These are phyloP conservation scores for Pseudonitzschia pungens DNA, from an alignment of 108 stramenopile genomes.

Conservation along the genomic window DNA sequence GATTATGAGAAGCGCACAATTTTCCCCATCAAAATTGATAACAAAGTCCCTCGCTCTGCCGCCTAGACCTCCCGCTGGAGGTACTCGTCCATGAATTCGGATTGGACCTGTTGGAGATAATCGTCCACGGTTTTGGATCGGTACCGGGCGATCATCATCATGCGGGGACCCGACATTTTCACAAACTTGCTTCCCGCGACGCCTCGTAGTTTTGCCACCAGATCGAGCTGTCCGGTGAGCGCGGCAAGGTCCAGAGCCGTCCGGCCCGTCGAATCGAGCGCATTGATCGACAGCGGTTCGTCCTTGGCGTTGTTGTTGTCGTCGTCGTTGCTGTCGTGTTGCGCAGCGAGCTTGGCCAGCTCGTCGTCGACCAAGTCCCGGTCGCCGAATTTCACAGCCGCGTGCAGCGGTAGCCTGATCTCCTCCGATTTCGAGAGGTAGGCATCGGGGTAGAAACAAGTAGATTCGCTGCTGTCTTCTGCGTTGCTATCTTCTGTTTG, in stretches of 20 bases:
- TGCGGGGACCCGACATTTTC: neutral
- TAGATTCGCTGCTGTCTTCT: neutral
- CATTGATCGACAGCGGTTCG: neutral
- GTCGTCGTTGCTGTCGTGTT: neutral
- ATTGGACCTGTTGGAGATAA: neutral
- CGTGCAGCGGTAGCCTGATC: neutral
- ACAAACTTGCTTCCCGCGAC: neutral
- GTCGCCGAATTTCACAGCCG: constrained; percentile 2
- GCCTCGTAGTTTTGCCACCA: neutral
- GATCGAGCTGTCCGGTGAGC: constrained; percentile 1
- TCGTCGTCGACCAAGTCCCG: constrained; percentile 4
- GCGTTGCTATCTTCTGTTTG: neutral
- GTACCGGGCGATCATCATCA: neutral
- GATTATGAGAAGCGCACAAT: no score
- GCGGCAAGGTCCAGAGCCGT: constrained; percentile 15
- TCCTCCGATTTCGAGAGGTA: constrained; percentile 3
- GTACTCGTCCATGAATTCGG: no score
- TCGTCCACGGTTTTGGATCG: constrained; percentile 1
- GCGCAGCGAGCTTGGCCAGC: neutral
- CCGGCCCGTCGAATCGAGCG: neutral
- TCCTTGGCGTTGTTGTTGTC: neutral
- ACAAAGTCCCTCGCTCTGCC: no score
- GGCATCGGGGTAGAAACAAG: neutral
- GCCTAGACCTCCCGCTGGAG: no score
- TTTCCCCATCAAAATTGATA: no score